Conservation (phyloP, 495 filamentous ascomycete genomes). For the Parachaetomium inaequale region DNA sequence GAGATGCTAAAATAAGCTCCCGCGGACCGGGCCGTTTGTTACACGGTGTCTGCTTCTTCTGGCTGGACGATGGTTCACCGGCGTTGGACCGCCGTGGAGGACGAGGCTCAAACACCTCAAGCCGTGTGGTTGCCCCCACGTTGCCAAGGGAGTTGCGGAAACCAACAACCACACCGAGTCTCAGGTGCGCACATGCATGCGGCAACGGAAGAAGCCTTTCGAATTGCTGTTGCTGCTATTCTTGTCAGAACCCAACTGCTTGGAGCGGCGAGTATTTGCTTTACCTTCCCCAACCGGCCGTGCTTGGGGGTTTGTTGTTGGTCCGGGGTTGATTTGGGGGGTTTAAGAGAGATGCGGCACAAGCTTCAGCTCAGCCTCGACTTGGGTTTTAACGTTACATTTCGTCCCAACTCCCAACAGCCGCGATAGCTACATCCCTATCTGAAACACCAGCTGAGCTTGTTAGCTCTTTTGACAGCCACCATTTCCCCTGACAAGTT, state of each 20-base stretch:
- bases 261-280: neutral
- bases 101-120: too few species aligned
- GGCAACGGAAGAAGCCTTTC: constrained; percentile 4
- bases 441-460: constrained; percentile 17
- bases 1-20: constrained; percentile 5
- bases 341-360: neutral
- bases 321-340: neutral
- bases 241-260: neutral
- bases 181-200: constrained; percentile 5
- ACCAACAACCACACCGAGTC: neutral
- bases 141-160: neutral
- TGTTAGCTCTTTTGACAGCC: neutral
- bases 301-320: neutral
- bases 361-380: neutral
- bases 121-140: too few species aligned
- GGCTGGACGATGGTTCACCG: too few species aligned
- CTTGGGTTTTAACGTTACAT: neutral
- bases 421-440: neutral
- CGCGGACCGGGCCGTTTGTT: neutral
- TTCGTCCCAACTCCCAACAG: constrained; percentile 6
- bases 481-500: neutral
- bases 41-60: neutral
- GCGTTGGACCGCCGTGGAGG: too few species aligned
- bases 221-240: constrained; percentile 5
- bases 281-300: neutral